These are phyloP conservation scores for Rhynchosporium secalis DNA, from an alignment of 2,329 filamentous ascomycete species.

Conservation along the genomic window DNA sequence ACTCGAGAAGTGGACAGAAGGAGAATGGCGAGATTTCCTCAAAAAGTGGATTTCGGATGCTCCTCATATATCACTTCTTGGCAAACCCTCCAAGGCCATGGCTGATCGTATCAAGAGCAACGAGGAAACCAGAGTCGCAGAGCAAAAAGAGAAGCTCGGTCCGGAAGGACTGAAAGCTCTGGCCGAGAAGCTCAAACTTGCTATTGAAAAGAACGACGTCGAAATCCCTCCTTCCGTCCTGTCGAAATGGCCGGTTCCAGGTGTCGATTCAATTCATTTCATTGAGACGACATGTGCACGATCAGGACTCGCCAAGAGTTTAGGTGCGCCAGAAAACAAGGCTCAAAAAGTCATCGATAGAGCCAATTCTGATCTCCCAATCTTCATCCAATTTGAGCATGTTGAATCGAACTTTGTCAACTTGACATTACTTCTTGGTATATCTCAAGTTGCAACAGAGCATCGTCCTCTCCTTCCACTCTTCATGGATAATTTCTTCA, in stretches of 20 bases:
- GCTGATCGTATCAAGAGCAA: conserved; percentile 79
- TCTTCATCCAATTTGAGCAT: conserved; percentile 97
- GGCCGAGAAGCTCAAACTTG: conserved; percentile 72
- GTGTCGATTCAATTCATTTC: conserved; percentile 90
- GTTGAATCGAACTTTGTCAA: conserved; percentile 92
- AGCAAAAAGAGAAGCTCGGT: conserved; percentile 77
- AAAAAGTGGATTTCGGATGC: conserved; percentile 83
- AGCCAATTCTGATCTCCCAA: conserved; percentile 61
- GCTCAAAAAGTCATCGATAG: conserved; percentile 76
- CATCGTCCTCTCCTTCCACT: conserved; percentile 81
- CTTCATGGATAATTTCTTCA: conserved; percentile 93
- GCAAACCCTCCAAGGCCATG: conserved; percentile 78
- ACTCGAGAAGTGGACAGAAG: conserved; percentile 77
- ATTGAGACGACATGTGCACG: conserved; percentile 84
- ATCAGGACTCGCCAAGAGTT: conserved; percentile 71
- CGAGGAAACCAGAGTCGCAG: conserved; percentile 75
- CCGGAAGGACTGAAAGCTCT: conserved; percentile 77
- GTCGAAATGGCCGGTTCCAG: conserved; percentile 77
- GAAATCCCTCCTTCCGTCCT: conserved; percentile 83
- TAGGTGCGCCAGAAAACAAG: conserved; percentile 66
- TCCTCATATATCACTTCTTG: conserved; percentile 83
- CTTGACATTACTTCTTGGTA: conserved; percentile 78
- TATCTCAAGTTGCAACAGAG: conserved; percentile 72
- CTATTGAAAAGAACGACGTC: conserved; percentile 85
- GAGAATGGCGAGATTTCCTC: conserved; percentile 80